A percentile compares a stretch with the other conserved stretches of the same genome.
phyloP scores from a whole-genome alignment of 495 filamentous ascomycete genomes.

The Thermothielavioides terrestris region DNA sequence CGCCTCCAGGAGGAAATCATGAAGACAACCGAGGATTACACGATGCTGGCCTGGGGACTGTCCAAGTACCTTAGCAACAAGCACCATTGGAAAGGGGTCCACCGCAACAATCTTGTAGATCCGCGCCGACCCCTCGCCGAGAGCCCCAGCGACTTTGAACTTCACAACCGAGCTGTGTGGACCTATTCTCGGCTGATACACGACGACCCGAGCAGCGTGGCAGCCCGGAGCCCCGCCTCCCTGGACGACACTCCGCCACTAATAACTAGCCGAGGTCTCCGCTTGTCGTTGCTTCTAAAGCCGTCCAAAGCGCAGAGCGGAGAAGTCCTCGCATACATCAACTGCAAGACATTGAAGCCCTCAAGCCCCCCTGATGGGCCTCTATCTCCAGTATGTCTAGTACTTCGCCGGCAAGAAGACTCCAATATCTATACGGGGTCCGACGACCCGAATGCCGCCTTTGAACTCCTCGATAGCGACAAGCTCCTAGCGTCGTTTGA shows the following conservation, averaged over 20 bases:
- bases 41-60: constrained; percentile 24
- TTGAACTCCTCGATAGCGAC: constrained; percentile 10
- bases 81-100: constrained; percentile 14
- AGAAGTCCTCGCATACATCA: constrained; percentile 19
- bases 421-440: constrained; percentile 19
- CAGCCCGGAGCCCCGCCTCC: neutral
- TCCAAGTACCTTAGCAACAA: constrained; percentile 17
- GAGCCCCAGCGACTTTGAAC: constrained; percentile 17
- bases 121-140: constrained; percentile 15
- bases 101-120: neutral
- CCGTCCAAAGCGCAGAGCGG: neutral
- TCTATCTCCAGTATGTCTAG: constrained; percentile 13
- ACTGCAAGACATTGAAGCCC: constrained; percentile 14
- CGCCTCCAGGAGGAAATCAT: constrained; percentile 24
- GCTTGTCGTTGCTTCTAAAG: constrained; percentile 11
- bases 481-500: constrained; percentile 10
- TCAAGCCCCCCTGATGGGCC: neutral
- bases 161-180: constrained; percentile 15
- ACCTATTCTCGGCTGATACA: constrained; percentile 13
- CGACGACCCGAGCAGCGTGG: neutral
- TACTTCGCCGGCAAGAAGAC: constrained; percentile 7
- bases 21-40: constrained; percentile 23
- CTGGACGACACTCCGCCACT: constrained; percentile 19
- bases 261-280: constrained; percentile 19
- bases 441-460: constrained; percentile 15